phyloP scores from a whole-genome alignment of 495 filamentous ascomycete genomes.

The Wilcoxina mikolae region DNA sequence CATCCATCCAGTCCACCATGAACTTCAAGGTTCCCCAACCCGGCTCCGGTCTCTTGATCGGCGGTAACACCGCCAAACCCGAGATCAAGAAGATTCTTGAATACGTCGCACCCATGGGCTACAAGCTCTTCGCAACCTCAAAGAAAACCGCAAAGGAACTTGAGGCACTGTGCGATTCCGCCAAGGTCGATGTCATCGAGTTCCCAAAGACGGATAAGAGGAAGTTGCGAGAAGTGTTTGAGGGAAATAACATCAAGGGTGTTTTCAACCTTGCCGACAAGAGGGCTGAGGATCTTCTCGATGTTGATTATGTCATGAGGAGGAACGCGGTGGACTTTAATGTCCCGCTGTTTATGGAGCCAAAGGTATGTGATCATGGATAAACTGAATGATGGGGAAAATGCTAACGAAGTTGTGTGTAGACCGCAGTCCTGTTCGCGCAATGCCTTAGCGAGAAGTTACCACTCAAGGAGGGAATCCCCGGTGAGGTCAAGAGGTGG shows the following conservation, averaged over 20 bases:
- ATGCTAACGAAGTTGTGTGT: conserved; percentile 16
- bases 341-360: conserved; percentile 96
- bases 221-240: conserved; percentile 83
- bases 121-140: conserved; percentile 83
- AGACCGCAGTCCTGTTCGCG: conserved; percentile 93
- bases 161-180: conserved; percentile 51
- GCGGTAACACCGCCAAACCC: conserved; percentile 55
- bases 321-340: conserved; percentile 97
- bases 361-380: conserved; percentile 54
- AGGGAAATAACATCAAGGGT: conserved; percentile 90
- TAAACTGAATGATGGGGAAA: conserved; percentile 3
- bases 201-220: conserved; percentile 96
- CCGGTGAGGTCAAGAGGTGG: conserved; percentile 82
- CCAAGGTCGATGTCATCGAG: conserved; percentile 78
- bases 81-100: conserved; percentile 64
- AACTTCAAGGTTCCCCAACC: conserved; percentile 93
- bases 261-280: conserved; percentile 87
- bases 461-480: conserved; percentile 65
- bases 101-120: conserved; percentile 72
- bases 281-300: conserved; percentile 66
- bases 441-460: conserved; percentile 93
- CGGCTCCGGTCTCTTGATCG: conserved; percentile 86
- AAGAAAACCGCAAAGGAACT: conserved; percentile 65
- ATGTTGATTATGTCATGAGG: conserved; percentile 97
- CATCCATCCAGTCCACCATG: conserved; percentile 91